Percentiles rank a stretch among this genome's conserved stretches.
phyloP scores from a whole-genome alignment of 768 basidiomycete genomes.

The Infundibulicybe gibba region DNA sequence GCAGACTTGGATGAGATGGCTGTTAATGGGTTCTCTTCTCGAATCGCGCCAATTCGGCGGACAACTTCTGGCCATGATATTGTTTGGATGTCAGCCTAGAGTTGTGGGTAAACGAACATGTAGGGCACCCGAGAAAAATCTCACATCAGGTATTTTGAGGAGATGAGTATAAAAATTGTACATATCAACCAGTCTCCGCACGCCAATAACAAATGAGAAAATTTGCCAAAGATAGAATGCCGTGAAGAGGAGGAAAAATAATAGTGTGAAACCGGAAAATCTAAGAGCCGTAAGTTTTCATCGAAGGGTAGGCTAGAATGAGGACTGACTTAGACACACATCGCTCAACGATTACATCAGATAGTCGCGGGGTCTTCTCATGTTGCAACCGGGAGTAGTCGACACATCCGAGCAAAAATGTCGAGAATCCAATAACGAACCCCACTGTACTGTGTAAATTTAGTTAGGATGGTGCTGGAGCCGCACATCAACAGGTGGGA shows the following conservation, averaged over 20 bases:
- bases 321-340: conserved; percentile 78
- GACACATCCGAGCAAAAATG: conserved; percentile 92
- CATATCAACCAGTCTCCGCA: conserved; percentile 86
- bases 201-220: conserved; percentile 67
- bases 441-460: conserved; percentile 75
- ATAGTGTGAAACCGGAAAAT: conserved; percentile 78
- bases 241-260: conserved; percentile 85
- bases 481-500: conserved; percentile 6
- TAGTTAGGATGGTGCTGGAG: conserved; percentile 18
- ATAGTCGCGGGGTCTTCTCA: conserved; percentile 63
- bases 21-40: conserved; percentile 91
- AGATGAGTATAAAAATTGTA: conserved; percentile 95
- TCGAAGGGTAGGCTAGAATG: background rate
- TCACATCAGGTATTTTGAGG: conserved; percentile 90
- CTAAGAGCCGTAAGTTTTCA: conserved; percentile 30
- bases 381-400: conserved; percentile 82
- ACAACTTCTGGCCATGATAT: conserved; percentile 97
- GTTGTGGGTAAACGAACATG: conserved; percentile 4
- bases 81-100: conserved; percentile 93
- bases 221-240: conserved; percentile 90
- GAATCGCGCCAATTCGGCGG: conserved; percentile 81
- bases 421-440: conserved; percentile 98
- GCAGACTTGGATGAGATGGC: conserved; percentile 67
- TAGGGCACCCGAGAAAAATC: conserved; percentile 9
- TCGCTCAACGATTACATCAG: conserved; percentile 76